These are phyloP conservation scores for Heterobasidion occidentale DNA, from an alignment of 1,284 basidiomycete species.

Conservation along the genomic window DNA sequence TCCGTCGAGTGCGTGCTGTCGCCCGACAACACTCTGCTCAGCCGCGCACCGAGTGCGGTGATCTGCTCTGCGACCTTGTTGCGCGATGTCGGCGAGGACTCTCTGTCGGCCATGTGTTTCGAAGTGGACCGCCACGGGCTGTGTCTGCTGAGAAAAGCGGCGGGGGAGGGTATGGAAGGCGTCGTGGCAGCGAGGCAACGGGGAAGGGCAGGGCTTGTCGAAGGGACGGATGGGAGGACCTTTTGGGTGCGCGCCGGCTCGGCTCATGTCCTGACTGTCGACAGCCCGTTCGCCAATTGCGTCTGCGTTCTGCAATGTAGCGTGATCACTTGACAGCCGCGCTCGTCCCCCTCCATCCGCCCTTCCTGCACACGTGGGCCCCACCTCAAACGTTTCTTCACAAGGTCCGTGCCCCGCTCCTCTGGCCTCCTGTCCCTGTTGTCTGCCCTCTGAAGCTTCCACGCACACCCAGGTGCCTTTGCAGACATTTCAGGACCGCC, in stretches of 20 bases:
- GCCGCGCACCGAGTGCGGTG: not conserved
- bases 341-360: not conserved
- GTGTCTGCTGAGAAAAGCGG: not conserved
- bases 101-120: not conserved
- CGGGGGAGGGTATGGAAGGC: not conserved
- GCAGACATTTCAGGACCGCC: no score
- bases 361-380: not conserved
- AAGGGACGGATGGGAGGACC: not conserved
- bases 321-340: slow-evolving; percentile 1
- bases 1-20: not conserved
- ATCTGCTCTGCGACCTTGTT: slow-evolving; percentile 1
- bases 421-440: no score
- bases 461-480: no score
- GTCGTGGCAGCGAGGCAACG: not conserved
- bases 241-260: not conserved
- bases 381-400: not conserved
- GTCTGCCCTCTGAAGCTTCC: no score
- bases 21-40: not conserved
- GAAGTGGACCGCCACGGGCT: not conserved
- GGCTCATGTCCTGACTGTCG: not conserved
- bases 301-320: not conserved
- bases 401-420: not conserved
- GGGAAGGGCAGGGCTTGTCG: not conserved
- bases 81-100: not conserved
- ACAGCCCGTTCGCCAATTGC: not conserved